These are phyloP conservation scores for Kurtzmaniella natalensis DNA, from an alignment of 1,139 yeast species.

Conservation along the genomic window DNA sequence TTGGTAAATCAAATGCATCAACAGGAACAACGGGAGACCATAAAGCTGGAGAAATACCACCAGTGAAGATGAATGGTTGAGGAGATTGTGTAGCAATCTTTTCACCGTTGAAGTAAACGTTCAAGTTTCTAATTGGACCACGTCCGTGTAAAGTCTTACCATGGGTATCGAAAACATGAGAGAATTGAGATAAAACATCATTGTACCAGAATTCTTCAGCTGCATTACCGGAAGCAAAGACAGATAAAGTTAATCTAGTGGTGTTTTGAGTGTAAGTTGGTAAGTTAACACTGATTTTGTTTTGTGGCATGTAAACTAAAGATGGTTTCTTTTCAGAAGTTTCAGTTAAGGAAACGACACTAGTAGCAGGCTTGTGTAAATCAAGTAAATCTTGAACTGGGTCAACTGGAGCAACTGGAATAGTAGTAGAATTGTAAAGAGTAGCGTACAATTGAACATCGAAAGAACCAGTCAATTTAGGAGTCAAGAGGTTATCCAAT, in stretches of 20 bases:
- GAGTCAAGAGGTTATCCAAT: slow-evolving; percentile 62
- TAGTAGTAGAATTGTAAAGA: slow-evolving; percentile 37
- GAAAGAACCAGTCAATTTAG: slow-evolving; percentile 58
- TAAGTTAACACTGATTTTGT: slow-evolving; percentile 28
- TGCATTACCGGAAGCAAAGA: slow-evolving; percentile 71
- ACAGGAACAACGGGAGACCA: slow-evolving; percentile 78
- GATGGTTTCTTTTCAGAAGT: slow-evolving; percentile 30
- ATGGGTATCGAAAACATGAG: slow-evolving; percentile 28
- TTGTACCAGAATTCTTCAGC: slow-evolving; percentile 84
- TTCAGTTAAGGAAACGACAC: slow-evolving; percentile 27
- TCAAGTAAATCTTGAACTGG: slow-evolving; percentile 15
- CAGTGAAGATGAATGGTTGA: slow-evolving; percentile 65
- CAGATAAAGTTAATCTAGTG: slow-evolving; percentile 52
- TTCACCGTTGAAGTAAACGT: slow-evolving; percentile 46
- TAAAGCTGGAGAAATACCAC: slow-evolving; percentile 72
- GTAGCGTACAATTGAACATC: slow-evolving; percentile 48
- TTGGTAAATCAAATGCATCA: slow-evolving; percentile 67
- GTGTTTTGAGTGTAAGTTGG: slow-evolving; percentile 47
- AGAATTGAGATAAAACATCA: slow-evolving; percentile 51
- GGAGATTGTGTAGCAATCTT: slow-evolving; percentile 51
- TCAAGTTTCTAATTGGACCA: slow-evolving; percentile 59
- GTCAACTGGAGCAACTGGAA: background rate
- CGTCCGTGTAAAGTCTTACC: slow-evolving; percentile 46
- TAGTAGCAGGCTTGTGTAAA: slow-evolving; percentile 26
- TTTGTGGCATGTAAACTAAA: slow-evolving; percentile 38